Evolutionary conservation across 805 yeast genomes (phyloP), one percentile per base, ranked within the genome.

Genomic region (Maudiozyma bulderi): DNA sequence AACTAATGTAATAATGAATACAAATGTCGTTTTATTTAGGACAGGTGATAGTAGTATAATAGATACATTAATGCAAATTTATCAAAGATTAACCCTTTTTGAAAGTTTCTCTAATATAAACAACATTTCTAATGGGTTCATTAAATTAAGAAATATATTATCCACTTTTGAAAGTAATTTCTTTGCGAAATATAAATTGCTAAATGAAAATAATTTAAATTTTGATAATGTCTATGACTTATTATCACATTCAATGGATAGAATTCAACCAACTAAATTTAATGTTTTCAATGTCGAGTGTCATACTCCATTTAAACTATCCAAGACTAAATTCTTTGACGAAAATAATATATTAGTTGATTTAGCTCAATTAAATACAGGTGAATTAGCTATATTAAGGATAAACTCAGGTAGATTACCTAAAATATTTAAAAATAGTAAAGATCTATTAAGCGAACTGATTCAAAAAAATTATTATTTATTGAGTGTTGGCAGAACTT

Each of bases 311-410:
- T 64, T 62, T 45, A 54, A 48, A 41, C 45, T 64, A 10, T 48
- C 57, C 8, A 30, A 51, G n/a, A 43, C 46, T 4, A 60, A 54
- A 48, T 50, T 57, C 29, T 50, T 56, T 26, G 49, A 51, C 5
- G 50, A 49, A 34, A 46, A 55, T 6, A 51, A 54, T 28, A 15
- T 51, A 28, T 39, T 57, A 30, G 60, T 64, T 1, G 68, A 65
- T 45, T 39, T 62, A 3, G 47, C 54, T n/a, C 59, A 59, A 41
- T 54, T 64, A 29, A 30, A 47, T n/a, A 57, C 49, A 40, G 64
- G 62, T 3, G 58, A 55, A 32, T 28, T 64, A 34, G 65, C 64
- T 5, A 53, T 65, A 5, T 60, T 62, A 43, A 57, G 54, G 40
- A 54, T 62, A 6, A 56, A 56, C 43, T 52, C 59, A 7, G 59